Conservation (phyloP, 352 stramenopile genomes). For the Globisporangium ultimum region DNA sequence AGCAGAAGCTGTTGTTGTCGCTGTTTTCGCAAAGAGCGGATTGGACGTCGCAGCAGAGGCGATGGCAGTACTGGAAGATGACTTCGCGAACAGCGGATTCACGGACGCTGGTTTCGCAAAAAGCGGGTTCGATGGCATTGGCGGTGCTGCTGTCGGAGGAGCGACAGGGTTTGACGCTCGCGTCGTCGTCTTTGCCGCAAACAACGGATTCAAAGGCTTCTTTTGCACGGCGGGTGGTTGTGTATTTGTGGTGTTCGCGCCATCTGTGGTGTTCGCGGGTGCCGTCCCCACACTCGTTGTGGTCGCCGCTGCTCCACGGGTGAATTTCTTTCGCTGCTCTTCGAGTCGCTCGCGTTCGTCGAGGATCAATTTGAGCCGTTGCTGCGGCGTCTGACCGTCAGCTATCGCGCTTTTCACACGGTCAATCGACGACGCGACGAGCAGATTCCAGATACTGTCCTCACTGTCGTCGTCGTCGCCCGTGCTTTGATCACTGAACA, state of each 20-base stretch:
- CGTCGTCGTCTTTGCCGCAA: neutral
- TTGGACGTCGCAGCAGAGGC: constrained; percentile 17
- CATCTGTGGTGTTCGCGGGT: constrained; percentile 19
- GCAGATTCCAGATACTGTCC: constrained; percentile 69
- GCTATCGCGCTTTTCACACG: constrained; percentile 50
- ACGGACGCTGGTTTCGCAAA: constrained; percentile 1
- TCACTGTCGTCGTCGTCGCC: constrained; percentile 46
- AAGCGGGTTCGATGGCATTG: constrained; percentile 1
- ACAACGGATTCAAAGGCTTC: too few relatives aligned
- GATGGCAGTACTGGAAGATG: neutral
- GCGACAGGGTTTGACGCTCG: neutral
- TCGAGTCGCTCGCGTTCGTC: constrained; percentile 62
- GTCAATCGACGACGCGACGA: constrained; percentile 69
- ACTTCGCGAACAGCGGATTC: constrained; percentile 5
- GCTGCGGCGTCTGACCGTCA: constrained; percentile 36
- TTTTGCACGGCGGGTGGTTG: neutral
- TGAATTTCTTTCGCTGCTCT: constrained; percentile 50
- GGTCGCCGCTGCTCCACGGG: neutral
- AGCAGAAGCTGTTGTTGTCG: neutral
- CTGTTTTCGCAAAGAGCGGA: constrained; percentile 19
- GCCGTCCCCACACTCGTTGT: neutral
- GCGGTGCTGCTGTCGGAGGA: neutral
- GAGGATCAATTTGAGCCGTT: constrained; percentile 56
- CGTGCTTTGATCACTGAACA: constrained; percentile 48
- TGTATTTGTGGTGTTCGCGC: neutral